Evolutionary conservation across 345 rosid genomes (phyloP).

Genomic region (Passiflora organensis): DNA sequence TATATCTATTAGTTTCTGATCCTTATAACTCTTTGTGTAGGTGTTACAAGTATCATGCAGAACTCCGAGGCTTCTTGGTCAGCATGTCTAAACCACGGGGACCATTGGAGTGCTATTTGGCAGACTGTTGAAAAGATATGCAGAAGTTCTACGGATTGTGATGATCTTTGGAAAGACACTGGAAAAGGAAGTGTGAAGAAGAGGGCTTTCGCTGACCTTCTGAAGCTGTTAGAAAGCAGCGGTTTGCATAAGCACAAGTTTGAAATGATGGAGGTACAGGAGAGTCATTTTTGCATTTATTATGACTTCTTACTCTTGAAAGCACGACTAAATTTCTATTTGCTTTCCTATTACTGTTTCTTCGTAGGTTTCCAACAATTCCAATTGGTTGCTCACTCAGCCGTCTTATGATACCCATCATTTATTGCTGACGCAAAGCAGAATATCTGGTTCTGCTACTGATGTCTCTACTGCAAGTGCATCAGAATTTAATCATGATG

Average conservation of each 20-base stretch:
- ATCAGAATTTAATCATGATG: conserved; percentile 23
- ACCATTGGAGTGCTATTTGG: conserved; percentile 52
- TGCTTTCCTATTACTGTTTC: conserved; percentile 6
- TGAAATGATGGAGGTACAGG: conserved; percentile 54
- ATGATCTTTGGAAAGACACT: conserved; percentile 60
- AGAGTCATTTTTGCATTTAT: conserved; percentile 8
- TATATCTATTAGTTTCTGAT: background rate
- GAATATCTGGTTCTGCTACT: conserved; percentile 25
- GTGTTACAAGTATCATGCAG: conserved; percentile 13
- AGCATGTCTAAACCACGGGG: conserved; percentile 30
- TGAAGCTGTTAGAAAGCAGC: conserved; percentile 61
- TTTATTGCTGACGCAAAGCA: conserved; percentile 41
- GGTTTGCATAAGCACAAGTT: conserved; percentile 79
- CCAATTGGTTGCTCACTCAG: conserved; percentile 56
- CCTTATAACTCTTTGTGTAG: conserved; percentile 31
- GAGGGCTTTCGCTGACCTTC: conserved; percentile 63
- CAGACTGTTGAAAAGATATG: conserved; percentile 46
- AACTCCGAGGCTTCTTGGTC: conserved; percentile 20
- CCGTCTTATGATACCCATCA: conserved; percentile 63
- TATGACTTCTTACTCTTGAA: background rate
- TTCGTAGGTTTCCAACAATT: conserved; percentile 49
- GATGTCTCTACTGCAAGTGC: conserved; percentile 23
- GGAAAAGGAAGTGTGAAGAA: conserved; percentile 53
- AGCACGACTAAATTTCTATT: background rate
- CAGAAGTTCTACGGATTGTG: conserved; percentile 41